These are phyloP conservation scores for Dentiscutata heterogama DNA, from an alignment of 371 early-diverging fungal species.

Conservation along the genomic window DNA sequence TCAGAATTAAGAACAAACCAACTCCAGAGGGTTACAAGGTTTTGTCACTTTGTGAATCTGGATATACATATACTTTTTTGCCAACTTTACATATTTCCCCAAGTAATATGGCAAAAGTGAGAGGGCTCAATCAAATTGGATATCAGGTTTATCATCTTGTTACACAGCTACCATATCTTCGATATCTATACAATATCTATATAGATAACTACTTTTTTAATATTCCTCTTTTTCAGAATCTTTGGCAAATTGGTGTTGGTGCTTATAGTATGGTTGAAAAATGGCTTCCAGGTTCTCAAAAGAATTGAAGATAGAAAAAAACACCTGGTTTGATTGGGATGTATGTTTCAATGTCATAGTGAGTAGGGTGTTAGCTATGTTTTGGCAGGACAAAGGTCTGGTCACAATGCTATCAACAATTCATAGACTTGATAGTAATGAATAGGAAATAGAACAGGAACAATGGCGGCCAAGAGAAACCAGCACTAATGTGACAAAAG, in stretches of 20 bases:
- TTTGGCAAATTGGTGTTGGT: conserved; percentile 39
- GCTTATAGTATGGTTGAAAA: conserved; percentile 42
- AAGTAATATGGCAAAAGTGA: background rate
- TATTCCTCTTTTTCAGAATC: no score
- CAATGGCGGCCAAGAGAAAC: conserved; percentile 28
- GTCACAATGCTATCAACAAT: conserved; percentile 47
- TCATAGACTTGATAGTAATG: conserved; percentile 14
- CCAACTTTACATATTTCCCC: conserved; percentile 24
- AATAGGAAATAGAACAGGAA: background rate
- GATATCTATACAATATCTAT: conserved; percentile 35
- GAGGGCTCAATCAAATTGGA: background rate
- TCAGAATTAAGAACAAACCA: conserved; percentile 36
- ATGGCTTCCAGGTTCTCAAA: background rate
- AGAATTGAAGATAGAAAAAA: conserved; percentile 12
- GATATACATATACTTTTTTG: conserved; percentile 49
- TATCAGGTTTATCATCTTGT: conserved; percentile 41
- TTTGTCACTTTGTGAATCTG: conserved; percentile 42
- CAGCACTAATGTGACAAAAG: conserved; percentile 39
- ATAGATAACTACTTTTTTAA: conserved; percentile 47
- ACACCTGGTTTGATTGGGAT: conserved; percentile 4
- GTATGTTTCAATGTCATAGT: background rate
- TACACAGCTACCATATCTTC: conserved; percentile 31
- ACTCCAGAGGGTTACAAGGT: conserved; percentile 49
- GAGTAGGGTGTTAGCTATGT: conserved; percentile 41
- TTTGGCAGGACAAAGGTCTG: conserved; percentile 49